Evolutionary conservation across 768 basidiomycete genomes (phyloP).

Genomic region (Ephemerocybe angulata): DNA sequence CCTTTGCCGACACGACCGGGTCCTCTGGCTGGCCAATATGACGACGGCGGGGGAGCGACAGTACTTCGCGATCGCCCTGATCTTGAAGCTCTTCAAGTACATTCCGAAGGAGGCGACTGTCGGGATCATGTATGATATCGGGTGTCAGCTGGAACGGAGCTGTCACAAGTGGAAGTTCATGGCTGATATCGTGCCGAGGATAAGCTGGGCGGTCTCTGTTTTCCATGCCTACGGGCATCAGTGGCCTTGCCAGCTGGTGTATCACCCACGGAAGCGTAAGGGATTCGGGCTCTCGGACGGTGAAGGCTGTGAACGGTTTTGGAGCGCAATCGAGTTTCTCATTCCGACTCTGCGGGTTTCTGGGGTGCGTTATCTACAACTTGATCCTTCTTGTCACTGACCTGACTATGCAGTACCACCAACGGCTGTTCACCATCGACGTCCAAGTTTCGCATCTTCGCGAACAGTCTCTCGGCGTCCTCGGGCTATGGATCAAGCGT

Average conservation of each 20-base stretch:
- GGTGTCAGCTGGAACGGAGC: constrained; percentile 23
- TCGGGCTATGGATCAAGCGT: background rate
- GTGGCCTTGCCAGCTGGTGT: constrained; percentile 32
- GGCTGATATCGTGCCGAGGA: constrained; percentile 11
- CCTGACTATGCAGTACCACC: background rate
- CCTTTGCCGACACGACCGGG: constrained; percentile 31
- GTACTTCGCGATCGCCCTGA: constrained; percentile 26
- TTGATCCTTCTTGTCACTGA: background rate
- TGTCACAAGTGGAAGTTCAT: constrained; percentile 23
- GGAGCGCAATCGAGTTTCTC: constrained; percentile 1
- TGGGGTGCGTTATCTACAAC: background rate
- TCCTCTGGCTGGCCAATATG: constrained; percentile 33
- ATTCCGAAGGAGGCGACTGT: constrained; percentile 21
- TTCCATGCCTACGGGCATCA: constrained; percentile 37
- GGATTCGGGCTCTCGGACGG: constrained; percentile 21
- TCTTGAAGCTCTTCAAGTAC: constrained; percentile 27
- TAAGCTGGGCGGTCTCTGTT: constrained; percentile 27
- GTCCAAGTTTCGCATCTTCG: background rate
- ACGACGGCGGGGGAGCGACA: constrained; percentile 28
- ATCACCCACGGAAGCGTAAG: constrained; percentile 25
- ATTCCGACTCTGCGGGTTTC: constrained; percentile 5
- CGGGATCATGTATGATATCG: constrained; percentile 30
- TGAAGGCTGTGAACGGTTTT: constrained; percentile 12
- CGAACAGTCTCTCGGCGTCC: background rate
- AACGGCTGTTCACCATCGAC: background rate